Evolutionary conservation across 345 rosid species (phyloP).

Genomic region (Rhodomyrtus tomentosa): DNA sequence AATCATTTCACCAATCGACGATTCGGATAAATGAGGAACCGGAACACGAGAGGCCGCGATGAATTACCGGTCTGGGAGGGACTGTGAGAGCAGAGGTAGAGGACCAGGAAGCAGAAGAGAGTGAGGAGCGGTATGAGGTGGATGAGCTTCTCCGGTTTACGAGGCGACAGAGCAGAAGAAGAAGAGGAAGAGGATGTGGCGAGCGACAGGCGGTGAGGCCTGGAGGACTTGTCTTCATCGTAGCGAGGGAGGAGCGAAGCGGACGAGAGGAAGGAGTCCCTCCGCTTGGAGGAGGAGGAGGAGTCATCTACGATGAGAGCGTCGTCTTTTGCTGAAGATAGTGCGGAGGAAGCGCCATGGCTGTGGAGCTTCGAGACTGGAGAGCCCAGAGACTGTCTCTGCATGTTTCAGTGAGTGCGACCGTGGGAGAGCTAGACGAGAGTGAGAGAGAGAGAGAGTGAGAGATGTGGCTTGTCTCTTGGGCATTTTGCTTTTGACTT

Average conservation of each 20-base stretch:
- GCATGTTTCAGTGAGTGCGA: constrained; percentile 37
- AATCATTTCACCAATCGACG: neutral
- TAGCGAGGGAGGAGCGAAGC: constrained; percentile 8
- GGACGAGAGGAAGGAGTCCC: constrained; percentile 1
- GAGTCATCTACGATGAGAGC: constrained; percentile 12
- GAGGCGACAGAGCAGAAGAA: constrained; percentile 17
- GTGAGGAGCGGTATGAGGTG: constrained; percentile 84
- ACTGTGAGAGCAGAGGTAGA: constrained; percentile 68
- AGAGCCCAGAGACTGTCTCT: constrained; percentile 81
- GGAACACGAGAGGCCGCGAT: neutral
- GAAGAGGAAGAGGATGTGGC: constrained; percentile 1
- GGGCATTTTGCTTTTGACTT: neutral
- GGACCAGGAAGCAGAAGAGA: constrained; percentile 67
- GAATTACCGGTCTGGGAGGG: constrained; percentile 63
- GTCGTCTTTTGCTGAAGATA: constrained; percentile 16
- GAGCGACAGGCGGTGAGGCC: constrained; percentile 44
- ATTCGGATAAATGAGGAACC: neutral
- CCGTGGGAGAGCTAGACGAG: constrained; percentile 2
- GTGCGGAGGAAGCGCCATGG: constrained; percentile 37
- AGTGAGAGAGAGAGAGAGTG: constrained; percentile 5
- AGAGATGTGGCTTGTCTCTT: neutral
- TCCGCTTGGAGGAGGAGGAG: constrained; percentile 3
- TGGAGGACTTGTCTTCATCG: constrained; percentile 40
- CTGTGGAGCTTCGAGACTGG: constrained; percentile 56
- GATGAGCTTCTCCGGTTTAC: constrained; percentile 49